A percentile compares a stretch with the other conserved stretches of the same genome.
Conservation (phyloP, 768 basidiomycete genomes). For the Hemileccinum rubropunctum region DNA sequence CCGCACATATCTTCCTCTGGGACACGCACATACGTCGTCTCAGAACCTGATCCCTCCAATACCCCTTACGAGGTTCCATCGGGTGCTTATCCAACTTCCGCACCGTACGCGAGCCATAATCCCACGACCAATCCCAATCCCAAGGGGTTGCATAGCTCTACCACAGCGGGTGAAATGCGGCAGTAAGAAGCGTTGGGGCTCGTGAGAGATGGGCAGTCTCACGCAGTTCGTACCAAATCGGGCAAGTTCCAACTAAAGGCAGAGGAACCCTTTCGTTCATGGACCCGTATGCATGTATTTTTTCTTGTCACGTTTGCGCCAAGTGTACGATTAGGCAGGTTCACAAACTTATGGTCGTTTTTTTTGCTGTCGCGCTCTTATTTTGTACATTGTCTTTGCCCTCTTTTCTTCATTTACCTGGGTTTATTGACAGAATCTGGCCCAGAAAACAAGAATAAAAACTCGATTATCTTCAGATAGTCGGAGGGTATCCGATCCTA, state of each 20-base stretch:
- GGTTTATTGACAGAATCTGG: not conserved
- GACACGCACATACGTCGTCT: conserved; percentile 68
- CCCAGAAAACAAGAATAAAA: conserved; percentile 13
- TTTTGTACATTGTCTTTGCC: conserved; percentile 12
- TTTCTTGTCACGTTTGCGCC: conserved; percentile 9
- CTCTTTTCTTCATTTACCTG: not conserved
- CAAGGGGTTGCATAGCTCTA: conserved; percentile 41
- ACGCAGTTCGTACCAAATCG: conserved; percentile 35
- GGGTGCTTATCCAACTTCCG: conserved; percentile 59
- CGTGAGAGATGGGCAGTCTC: conserved; percentile 42
- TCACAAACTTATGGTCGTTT: not conserved
- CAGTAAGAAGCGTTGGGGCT: conserved; percentile 39
- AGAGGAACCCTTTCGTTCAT: not conserved
- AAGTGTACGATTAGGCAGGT: conserved; percentile 26
- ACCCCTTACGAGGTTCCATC: conserved; percentile 68
- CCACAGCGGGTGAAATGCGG: conserved; percentile 47
- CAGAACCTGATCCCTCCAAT: conserved; percentile 62
- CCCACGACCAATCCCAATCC: conserved; percentile 40
- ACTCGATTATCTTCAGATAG: conserved; percentile 21
- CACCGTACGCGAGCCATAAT: conserved; percentile 43
- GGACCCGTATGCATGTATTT: not conserved
- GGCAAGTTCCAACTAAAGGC: conserved; percentile 44
- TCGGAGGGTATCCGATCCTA: conserved; percentile 8
- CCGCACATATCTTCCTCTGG: conserved; percentile 43
- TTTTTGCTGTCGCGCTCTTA: not conserved